Base-by-base conservation (phyloP, 768 basidiomycete genomes). In the Hirschioporus abietinus region DNA sequence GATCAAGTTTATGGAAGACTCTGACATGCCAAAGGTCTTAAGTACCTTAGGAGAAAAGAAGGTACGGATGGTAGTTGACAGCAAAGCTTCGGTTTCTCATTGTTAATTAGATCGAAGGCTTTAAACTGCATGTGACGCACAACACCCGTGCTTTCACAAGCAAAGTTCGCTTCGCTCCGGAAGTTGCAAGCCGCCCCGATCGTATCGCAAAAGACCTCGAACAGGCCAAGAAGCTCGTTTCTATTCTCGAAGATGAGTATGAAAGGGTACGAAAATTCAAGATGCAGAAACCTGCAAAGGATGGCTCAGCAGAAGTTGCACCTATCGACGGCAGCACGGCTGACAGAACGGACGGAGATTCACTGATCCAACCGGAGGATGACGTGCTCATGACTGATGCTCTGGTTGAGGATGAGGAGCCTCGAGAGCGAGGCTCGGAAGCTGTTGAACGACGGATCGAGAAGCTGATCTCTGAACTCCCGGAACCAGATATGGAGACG, bases 91-190 rank as follows among this genome's bases (percentile, higher is more conserved):
- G 20, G 20, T 15, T 52, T 15, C 12, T 52, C 42, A 52, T 15
- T 52, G 60, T 12, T 15, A 34, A 66, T 25, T 71, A 97, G 95
- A 93, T 98, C 74, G 93, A 96, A 75, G 92, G 91, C 66, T 97
- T 98, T 82, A 96, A 94, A 73, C 81, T 97, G 63, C 95, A 96
- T 76, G 90, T 95, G 71, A 86, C 90, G 35, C 93, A 92, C 74
- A 91, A 87, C 73, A 81, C 84, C 62, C 88, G 86, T 69, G 90
- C 93, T 34, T 92, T 91, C 78, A 84, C 87, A 66, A 91, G 90
- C 72, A 84, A 89, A 69, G 79, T 93, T 66, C 89, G 94, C 61
- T 88, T 86, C 71, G 86, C 96, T 5, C 94, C 96, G 25, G 88
- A 93, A 72, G 84, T 91, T 24, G 88, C 93, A 24, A 92, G 88